Conservation (phyloP, 257 asterid species). For the Haberlea rhodopensis region DNA sequence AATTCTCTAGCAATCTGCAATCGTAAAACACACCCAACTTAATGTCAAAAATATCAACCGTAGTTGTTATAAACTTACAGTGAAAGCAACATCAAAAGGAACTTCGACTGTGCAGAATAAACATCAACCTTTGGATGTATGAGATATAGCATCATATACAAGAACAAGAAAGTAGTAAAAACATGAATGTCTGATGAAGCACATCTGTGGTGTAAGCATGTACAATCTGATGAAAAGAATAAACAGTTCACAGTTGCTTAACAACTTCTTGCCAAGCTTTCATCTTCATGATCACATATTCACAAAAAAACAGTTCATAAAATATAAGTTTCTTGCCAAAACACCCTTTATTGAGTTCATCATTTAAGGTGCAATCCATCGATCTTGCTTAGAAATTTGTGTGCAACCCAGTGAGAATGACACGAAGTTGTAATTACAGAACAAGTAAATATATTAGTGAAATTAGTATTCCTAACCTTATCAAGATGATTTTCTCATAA, state of each 20-base stretch:
- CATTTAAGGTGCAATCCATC: background rate
- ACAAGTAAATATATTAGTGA: background rate
- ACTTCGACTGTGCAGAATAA: constrained; percentile 16
- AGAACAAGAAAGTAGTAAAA: constrained; percentile 15
- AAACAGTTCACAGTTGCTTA: background rate
- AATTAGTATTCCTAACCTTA: background rate
- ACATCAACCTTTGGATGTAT: constrained; percentile 13
- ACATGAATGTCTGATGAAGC: constrained; percentile 5
- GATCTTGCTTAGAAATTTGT: background rate
- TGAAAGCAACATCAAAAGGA: constrained; percentile 8
- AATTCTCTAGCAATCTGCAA: constrained; percentile 94
- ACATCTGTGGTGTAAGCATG: constrained; percentile 10
- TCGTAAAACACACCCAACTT: constrained; percentile 24
- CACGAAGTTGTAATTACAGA: background rate
- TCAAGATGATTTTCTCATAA: background rate
- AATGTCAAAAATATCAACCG: constrained; percentile 20
- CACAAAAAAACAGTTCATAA: background rate
- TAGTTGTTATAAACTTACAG: background rate
- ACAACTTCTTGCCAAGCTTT: background rate
- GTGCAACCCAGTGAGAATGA: background rate
- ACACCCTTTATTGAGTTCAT: background rate
- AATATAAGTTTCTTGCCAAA: background rate
- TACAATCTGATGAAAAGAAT: constrained; percentile 2
- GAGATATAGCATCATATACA: constrained; percentile 18
- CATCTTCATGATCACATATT: constrained; percentile 14